Evolutionary conservation across 345 rosid genomes (phyloP), one percentile per base, ranked within the genome.

Genomic region (Erysimum cheiranthoides): DNA sequence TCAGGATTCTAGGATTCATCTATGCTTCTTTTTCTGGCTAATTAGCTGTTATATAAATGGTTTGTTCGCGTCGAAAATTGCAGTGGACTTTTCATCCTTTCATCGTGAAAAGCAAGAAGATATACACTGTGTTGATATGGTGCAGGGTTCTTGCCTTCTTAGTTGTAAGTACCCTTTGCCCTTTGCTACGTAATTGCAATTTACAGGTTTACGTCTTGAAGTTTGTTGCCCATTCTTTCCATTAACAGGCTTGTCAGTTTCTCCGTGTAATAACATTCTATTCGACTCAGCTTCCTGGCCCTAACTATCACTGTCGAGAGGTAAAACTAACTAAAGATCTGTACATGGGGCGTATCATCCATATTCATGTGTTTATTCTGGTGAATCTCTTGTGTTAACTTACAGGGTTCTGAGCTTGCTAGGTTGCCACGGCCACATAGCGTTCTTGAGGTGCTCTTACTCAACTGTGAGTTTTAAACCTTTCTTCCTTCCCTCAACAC

Each of bases 71-170:
- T 57, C 30, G 36, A 52, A 39, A 53, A 18, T 79, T 84, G 84
- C 89, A 92, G 99, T 95, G 99, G 99, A 92, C 96, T 31, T 92
- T 92, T 71, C 97, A 95, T 84, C 99, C 99, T 45, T 95, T 95
- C 85, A 69, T 92, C 81, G 72, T 89, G 68, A 90, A 95, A 87
- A 87, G 83, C 90, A 95, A 88, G 84, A 92, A 85, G 86, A 84
- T 95, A 86, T 95, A 95, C 81, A 90, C 98, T 36, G 97, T 95
- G 69, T 84, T 92, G 34, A 60, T 92, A 53, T 95, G 99, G 99
- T 95, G 98, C 87, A 88, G 99, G 73, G 97, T 95, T 80, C 88
- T 92, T 56, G 93, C 98, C 31, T 92, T 90, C 83, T 81, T 95
- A 84, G 96, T 88, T 71, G 99, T 95, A 85, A 89, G 99, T 84